Conservation (phyloP, 1,284 basidiomycete genomes). For the Papiliotrema nemorosa region DNA sequence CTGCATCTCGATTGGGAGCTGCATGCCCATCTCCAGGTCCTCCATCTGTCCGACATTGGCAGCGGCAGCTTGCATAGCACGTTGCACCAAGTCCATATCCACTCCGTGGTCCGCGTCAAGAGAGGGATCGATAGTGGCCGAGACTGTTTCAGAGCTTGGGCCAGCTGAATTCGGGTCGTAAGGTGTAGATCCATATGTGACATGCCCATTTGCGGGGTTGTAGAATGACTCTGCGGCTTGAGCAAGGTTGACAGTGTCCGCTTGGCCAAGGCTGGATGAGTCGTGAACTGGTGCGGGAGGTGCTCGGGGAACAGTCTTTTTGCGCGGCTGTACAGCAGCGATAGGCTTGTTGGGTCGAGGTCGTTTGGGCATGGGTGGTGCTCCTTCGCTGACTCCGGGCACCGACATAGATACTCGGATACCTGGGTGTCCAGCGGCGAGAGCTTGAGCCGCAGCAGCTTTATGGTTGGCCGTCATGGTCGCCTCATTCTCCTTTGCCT, state of each 20-base stretch:
- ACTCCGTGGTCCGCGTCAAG: conserved; percentile 12
- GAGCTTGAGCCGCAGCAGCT: conserved; percentile 41
- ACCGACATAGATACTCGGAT: conserved; percentile 40
- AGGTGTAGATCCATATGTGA: conserved; percentile 1
- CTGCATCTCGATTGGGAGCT: conserved; percentile 47
- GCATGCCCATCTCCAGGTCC: conserved; percentile 47
- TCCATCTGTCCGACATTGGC: conserved; percentile 40
- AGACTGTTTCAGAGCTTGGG: neutral
- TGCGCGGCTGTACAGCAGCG: neutral
- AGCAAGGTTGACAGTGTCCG: too few relatives aligned
- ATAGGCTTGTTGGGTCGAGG: conserved; percentile 6
- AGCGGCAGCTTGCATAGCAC: conserved; percentile 41
- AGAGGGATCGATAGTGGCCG: conserved; percentile 3
- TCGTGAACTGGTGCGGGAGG: neutral
- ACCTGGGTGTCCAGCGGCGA: conserved; percentile 45
- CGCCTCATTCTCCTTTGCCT: conserved; percentile 40
- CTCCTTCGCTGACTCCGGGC: conserved; percentile 23
- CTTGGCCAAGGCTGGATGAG: neutral
- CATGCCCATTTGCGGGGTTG: neutral
- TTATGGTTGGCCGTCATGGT: conserved; percentile 40
- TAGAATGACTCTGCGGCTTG: conserved; percentile 1
- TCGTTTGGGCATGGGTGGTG: conserved; percentile 18
- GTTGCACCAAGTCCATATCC: conserved; percentile 43
- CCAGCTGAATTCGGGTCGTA: conserved; percentile 10
- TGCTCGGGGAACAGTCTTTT: neutral